phyloP scores from a whole-genome alignment of 257 asterid species.

The Nicotiana obtusifolia region DNA sequence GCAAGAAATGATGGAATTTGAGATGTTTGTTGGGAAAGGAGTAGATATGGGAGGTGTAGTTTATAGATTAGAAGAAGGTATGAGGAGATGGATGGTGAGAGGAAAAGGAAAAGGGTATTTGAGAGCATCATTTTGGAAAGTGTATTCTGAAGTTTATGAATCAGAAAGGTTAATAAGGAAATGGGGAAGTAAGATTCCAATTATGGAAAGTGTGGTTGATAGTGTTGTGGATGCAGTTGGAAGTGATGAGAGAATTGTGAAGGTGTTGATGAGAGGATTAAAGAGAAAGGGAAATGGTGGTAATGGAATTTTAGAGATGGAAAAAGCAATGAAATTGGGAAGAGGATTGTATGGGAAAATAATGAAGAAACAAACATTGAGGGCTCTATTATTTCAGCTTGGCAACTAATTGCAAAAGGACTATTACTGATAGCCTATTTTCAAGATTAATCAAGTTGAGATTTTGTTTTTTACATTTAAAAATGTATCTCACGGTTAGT shows the following conservation, averaged over 20 bases:
- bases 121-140: constrained; percentile 81
- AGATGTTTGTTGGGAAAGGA: constrained; percentile 41
- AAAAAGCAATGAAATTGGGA: constrained; percentile 53
- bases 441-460: neutral
- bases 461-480: neutral
- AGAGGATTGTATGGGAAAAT: constrained; percentile 78
- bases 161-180: constrained; percentile 57
- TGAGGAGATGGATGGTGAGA: constrained; percentile 62
- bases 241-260: constrained; percentile 62
- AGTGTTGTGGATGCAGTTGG: constrained; percentile 67
- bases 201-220: constrained; percentile 46
- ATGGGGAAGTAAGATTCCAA: constrained; percentile 72
- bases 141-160: constrained; percentile 44
- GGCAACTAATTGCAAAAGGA: neutral
- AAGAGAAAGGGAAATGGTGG: constrained; percentile 30
- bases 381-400: constrained; percentile 34
- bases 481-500: neutral
- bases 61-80: constrained; percentile 68
- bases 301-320: constrained; percentile 36
- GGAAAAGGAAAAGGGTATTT: constrained; percentile 69
- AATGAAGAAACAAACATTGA: constrained; percentile 66
- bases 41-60: constrained; percentile 58
- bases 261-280: constrained; percentile 39
- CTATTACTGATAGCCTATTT: neutral
- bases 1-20: constrained; percentile 60